These are phyloP conservation scores for Fusarium avenaceum DNA, from an alignment of 2,329 filamentous ascomycete species.

Conservation along the genomic window DNA sequence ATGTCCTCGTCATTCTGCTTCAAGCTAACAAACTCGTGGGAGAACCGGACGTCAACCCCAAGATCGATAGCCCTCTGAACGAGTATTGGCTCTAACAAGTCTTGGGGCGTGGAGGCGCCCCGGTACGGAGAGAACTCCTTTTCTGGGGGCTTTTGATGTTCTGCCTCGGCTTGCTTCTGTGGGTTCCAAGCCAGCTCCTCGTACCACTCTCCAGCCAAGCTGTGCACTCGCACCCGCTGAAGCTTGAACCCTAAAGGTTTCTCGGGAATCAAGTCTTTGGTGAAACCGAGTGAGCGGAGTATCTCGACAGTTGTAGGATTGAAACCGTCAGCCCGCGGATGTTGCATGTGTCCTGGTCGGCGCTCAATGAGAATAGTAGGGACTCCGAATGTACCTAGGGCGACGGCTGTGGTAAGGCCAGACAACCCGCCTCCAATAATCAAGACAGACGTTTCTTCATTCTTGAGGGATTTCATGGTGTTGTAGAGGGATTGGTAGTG, in stretches of 20 bases:
- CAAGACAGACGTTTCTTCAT: too few species aligned
- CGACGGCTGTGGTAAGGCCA: too few species aligned
- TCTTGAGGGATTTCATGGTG: neutral
- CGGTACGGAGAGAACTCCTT: neutral
- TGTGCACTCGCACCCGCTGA: neutral
- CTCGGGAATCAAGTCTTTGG: neutral
- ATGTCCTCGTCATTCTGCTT: too few species aligned
- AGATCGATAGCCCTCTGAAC: neutral
- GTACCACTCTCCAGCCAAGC: neutral
- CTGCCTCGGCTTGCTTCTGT: neutral
- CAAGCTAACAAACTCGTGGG: too few species aligned
- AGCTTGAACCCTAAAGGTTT: neutral
- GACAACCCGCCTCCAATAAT: too few species aligned
- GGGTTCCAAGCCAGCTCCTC: neutral
- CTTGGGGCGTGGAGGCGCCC: neutral
- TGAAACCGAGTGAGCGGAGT: neutral
- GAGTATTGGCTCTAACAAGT: neutral
- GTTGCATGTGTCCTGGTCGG: neutral
- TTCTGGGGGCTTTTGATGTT: neutral
- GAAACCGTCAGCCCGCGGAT: neutral
- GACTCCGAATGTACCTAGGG: too few species aligned
- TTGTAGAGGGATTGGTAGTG: too few species aligned
- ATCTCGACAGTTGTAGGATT: neutral
- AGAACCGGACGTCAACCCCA: too few species aligned
- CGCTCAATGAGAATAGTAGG: neutral